Evolutionary conservation across 495 filamentous ascomycete species (phyloP), one percentile per base, ranked within the genome.

Genomic region (Acidiella bohemica): DNA sequence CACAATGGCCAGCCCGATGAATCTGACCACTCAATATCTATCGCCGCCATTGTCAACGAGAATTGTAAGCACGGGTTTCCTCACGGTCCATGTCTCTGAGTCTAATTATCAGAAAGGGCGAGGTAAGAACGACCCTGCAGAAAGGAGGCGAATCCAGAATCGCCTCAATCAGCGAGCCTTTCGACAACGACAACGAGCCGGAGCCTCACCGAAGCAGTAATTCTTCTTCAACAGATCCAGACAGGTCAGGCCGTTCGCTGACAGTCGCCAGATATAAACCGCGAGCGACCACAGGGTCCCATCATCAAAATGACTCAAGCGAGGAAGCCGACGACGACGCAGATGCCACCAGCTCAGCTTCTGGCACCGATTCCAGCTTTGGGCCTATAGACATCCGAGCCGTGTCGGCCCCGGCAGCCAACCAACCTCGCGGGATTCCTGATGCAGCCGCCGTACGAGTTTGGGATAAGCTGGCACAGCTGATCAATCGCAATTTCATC

Each of bases 111-210:
- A 27, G 16, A 36, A 20, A 42, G 42, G 44, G 44, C 20, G 40
- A 18, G 46, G 46, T 28, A 42, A 44, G 28, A 49, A 44, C 29
- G 46, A 49, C 24, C 46, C 46, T 8, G 23, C 32, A n/a, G 46
- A 43, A 16, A 5, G 46, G 13, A 39, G 46, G 5, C 46, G 46
- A 22, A 49, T 49, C 16, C 46, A 49, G 40, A 49, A 49, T 19
- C 20, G 46, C 3, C 40, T 49, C 17, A 49, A 49, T 20, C 46
- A 49, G 39, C 39, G 46, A 18, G 46, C 46, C 14, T 49, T 49
- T 19, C 22, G 46, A 5, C 32, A 49, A 24, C 32, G 46, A 19
- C 46, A 49, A 18, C 32, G 46, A 32, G 32, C 46, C 10, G 46
- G 46, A 10, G 26, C 42, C 16, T 44, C 46, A 4, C 38, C 39